Conservation (phyloP, 2,329 filamentous ascomycete genomes). For the Fusarium anguioides region DNA sequence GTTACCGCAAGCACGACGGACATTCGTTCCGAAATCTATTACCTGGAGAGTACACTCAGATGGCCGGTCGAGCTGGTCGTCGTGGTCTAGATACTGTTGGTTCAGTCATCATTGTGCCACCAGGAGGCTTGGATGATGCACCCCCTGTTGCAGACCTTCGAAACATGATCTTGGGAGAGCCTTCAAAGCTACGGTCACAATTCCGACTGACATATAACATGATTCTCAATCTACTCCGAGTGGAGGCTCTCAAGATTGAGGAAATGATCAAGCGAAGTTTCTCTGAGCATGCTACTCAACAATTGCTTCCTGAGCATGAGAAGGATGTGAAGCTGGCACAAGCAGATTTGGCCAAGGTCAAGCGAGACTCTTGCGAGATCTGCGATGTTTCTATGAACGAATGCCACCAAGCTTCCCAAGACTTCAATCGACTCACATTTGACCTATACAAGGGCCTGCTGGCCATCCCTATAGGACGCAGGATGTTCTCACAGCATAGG, state of each 20-base stretch:
- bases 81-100: conserved; percentile 93
- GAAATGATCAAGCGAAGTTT: conserved; percentile 99
- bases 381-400: conserved; percentile 84
- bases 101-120: conserved; percentile 91
- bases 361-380: conserved; percentile 82
- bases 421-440: conserved; percentile 80
- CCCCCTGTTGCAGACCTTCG: conserved; percentile 85
- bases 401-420: conserved; percentile 85
- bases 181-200: conserved; percentile 93
- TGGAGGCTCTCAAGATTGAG: conserved; percentile 97
- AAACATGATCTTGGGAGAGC: conserved; percentile 95
- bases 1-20: conserved; percentile 95
- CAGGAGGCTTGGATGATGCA: conserved; percentile 82
- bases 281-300: conserved; percentile 97
- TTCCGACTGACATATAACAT: conserved; percentile 99
- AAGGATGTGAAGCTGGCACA: conserved; percentile 93
- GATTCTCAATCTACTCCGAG: conserved; percentile 94
- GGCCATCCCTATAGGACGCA: conserved; percentile 82
- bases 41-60: conserved; percentile 97
- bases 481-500: conserved; percentile 80
- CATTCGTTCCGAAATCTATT: conserved; percentile 90
- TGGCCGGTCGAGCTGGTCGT: conserved; percentile 94
- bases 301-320: conserved; percentile 92
- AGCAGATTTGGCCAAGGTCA: conserved; percentile 89
- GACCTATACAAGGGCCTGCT: conserved; percentile 83